A percentile compares a stretch with the other conserved stretches of the same genome.
These are phyloP conservation scores for Acacia pycnantha DNA, from an alignment of 331 rosid genomes.

Conservation along the genomic window DNA sequence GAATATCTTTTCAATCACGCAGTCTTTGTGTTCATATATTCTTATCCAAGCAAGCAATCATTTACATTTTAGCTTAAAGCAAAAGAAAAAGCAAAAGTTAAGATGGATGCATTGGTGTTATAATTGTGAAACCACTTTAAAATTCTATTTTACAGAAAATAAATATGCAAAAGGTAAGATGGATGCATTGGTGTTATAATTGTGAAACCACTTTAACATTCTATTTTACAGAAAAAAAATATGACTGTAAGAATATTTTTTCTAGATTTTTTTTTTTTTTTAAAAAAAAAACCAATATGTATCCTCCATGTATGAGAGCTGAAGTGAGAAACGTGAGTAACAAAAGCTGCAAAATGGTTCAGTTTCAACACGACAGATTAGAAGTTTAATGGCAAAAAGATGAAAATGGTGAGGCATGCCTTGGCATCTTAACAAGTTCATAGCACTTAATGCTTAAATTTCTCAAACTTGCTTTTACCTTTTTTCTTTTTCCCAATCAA, in stretches of 20 bases:
- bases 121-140: not conserved
- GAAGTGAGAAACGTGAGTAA: constrained; percentile 7
- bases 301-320: not conserved
- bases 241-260: constrained; percentile 5
- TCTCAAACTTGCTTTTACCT: not conserved
- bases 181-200: too few relatives aligned
- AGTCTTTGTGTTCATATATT: not conserved
- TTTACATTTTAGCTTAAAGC: not conserved
- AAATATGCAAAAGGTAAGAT: too few relatives aligned
- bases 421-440: not conserved
- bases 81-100: not conserved
- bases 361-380: constrained; percentile 11
- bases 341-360: not conserved
- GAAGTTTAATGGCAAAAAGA: not conserved
- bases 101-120: not conserved
- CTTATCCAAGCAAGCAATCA: constrained; percentile 1
- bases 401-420: not conserved
- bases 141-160: constrained; percentile 6
- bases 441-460: not conserved
- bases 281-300: too few relatives aligned
- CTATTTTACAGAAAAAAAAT: not conserved
- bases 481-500: too few relatives aligned
- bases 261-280: too few relatives aligned
- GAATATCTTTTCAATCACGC: not conserved
- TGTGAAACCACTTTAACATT: too few relatives aligned